phyloP scores from a whole-genome alignment of 2,329 filamentous ascomycete genomes.

The Penicillium sp. region DNA sequence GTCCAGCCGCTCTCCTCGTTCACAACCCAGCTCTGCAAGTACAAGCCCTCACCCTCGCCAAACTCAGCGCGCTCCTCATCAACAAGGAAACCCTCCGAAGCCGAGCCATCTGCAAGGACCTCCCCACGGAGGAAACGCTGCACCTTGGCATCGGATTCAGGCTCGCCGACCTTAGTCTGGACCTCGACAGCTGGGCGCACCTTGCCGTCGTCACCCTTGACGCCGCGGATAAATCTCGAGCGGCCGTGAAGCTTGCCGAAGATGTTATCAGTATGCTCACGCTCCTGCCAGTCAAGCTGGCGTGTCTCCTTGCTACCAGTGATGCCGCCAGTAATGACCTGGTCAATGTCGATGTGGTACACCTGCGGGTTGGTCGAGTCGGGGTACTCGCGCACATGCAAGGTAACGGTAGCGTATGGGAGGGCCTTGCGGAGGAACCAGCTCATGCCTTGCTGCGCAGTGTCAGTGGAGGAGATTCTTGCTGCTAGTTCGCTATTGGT shows the following conservation, averaged over 20 bases:
- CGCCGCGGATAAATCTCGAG: conserved; percentile 47
- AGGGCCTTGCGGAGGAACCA: conserved; percentile 71
- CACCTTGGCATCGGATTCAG: conserved; percentile 37
- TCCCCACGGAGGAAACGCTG: conserved; percentile 39
- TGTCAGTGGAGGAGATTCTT: conserved; percentile 6
- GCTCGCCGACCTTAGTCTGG: conserved; percentile 35
- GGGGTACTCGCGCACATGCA: conserved; percentile 55
- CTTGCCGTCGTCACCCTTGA: conserved; percentile 36
- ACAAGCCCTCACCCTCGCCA: conserved; percentile 41
- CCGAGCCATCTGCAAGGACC: conserved; percentile 49
- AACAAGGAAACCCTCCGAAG: conserved; percentile 56
- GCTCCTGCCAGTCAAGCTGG: conserved; percentile 53
- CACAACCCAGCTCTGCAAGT: conserved; percentile 48
- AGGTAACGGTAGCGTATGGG: conserved; percentile 61
- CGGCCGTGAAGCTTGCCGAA: conserved; percentile 67
- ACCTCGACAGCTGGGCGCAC: conserved; percentile 34
- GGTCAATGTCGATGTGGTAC: conserved; percentile 65
- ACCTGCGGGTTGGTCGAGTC: conserved; percentile 40
- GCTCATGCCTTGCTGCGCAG: conserved; percentile 57
- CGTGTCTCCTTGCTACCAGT: conserved; percentile 60
- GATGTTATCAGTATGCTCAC: conserved; percentile 69
- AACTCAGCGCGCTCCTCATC: conserved; percentile 47
- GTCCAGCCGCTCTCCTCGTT: conserved; percentile 50
- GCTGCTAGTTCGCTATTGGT: neutral
- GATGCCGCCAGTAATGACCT: conserved; percentile 66